Percentiles rank a stretch among this genome's conserved stretches.
Evolutionary conservation across 106 monocot genomes (phyloP).

Genomic region (Acanthochlamys bracteata): DNA sequence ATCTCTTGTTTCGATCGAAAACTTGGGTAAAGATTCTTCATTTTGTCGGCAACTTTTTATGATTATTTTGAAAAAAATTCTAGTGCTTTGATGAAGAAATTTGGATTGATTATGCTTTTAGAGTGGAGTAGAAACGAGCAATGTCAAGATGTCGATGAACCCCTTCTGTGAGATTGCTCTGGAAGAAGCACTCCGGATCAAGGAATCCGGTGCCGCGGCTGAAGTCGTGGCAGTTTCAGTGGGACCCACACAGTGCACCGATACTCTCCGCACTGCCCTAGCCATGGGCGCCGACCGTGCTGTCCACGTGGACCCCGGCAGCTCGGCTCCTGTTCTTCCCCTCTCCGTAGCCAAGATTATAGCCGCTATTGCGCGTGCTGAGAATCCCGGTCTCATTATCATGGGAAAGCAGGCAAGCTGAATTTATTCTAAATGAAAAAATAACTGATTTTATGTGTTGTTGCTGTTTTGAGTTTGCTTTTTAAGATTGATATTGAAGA

Average conservation of each 20-base stretch:
- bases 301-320: slow-evolving; percentile 60
- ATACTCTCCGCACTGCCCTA: slow-evolving; percentile 88
- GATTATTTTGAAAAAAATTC: too few species aligned
- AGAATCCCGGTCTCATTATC: slow-evolving; percentile 79
- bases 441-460: too few species aligned
- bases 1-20: too few species aligned
- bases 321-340: slow-evolving; percentile 29
- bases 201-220: slow-evolving; percentile 60
- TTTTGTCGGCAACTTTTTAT: too few species aligned
- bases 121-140: slow-evolving; percentile 85
- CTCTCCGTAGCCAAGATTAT: slow-evolving; percentile 82
- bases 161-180: slow-evolving; percentile 99
- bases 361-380: slow-evolving; percentile 41
- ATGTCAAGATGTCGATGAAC: slow-evolving; percentile 99
- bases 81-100: too few species aligned
- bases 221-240: slow-evolving; percentile 91
- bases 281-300: slow-evolving; percentile 99
- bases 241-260: slow-evolving; percentile 68
- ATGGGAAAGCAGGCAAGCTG: slow-evolving; percentile 83
- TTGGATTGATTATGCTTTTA: background rate
- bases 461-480: too few species aligned
- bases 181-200: slow-evolving; percentile 84
- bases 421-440: background rate
- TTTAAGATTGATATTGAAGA: too few species aligned
- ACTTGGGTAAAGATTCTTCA: too few species aligned